A percentile compares a stretch with the other conserved stretches of the same genome.
Evolutionary conservation across 2,329 filamentous ascomycete genomes (phyloP).

Genomic region (Cercospora beticola): DNA sequence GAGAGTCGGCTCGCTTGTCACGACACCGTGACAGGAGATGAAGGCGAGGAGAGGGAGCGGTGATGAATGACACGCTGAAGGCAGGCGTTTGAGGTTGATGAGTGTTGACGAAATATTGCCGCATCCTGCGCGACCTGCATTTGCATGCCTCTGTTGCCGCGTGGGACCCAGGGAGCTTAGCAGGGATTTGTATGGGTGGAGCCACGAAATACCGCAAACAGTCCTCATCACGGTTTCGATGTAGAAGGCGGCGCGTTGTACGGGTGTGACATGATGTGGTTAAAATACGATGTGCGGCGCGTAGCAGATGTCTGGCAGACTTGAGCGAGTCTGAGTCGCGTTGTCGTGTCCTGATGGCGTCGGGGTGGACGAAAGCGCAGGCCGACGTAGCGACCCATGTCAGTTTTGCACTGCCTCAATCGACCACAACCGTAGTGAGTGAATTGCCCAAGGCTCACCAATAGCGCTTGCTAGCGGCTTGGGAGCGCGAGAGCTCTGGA

Average conservation of each 20-base stretch:
- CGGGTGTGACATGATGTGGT: not conserved
- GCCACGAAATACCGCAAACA: not conserved
- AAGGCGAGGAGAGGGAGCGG: not conserved
- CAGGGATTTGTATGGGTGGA: not conserved
- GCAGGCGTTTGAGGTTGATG: slow-evolving; percentile 4
- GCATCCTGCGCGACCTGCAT: slow-evolving; percentile 4
- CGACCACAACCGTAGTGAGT: not conserved
- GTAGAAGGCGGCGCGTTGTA: not conserved
- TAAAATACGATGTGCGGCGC: not conserved
- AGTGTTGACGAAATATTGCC: slow-evolving; percentile 9
- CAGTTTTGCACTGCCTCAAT: slow-evolving; percentile 13
- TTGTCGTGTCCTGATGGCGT: not conserved
- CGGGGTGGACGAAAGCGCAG: not conserved
- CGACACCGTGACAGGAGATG: not conserved
- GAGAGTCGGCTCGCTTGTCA: not conserved
- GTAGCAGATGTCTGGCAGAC: not conserved
- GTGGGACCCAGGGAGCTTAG: not conserved
- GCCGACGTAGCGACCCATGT: not conserved
- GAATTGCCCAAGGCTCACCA: not conserved
- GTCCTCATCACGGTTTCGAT: not conserved
- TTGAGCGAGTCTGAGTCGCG: not conserved
- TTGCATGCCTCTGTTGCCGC: not conserved
- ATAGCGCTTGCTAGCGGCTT: not conserved
- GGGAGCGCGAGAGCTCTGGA: not conserved
- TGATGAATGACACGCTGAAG: not conserved